Conservation (phyloP, 2,329 filamentous ascomycete species). For the Diaporthe vaccinii region DNA sequence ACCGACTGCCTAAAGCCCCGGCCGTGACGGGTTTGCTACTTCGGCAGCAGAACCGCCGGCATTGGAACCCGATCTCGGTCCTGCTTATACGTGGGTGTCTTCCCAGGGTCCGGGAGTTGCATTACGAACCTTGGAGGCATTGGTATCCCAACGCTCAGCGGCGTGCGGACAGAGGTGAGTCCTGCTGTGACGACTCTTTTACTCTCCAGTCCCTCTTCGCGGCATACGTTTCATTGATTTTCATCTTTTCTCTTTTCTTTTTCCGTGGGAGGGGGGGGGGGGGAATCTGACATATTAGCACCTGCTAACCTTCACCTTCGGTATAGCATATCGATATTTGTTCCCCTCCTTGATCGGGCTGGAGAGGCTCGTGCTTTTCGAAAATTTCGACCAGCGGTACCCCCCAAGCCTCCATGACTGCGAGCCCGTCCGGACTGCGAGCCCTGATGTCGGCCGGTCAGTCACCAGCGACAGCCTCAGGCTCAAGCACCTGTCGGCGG, state of each 20-base stretch:
- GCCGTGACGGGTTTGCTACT: slow-evolving; percentile 50
- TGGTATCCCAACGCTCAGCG: slow-evolving; percentile 42
- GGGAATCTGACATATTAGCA: not conserved
- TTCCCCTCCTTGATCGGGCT: slow-evolving; percentile 41
- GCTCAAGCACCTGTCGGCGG: slow-evolving; percentile 49
- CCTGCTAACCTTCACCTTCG: slow-evolving; percentile 39
- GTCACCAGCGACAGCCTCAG: slow-evolving; percentile 46
- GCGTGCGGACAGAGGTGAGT: slow-evolving; percentile 43
- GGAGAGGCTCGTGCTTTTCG: slow-evolving; percentile 47
- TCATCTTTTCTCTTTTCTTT: too few species aligned
- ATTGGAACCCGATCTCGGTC: slow-evolving; percentile 48
- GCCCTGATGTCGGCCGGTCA: slow-evolving; percentile 44
- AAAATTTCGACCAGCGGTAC: slow-evolving; percentile 51
- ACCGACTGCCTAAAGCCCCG: slow-evolving; percentile 46
- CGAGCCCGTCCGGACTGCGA: slow-evolving; percentile 43
- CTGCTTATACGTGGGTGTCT: slow-evolving; percentile 48
- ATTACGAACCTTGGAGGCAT: slow-evolving; percentile 52
- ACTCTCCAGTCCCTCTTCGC: too few species aligned
- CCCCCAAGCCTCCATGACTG: not conserved
- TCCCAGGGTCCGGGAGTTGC: slow-evolving; percentile 49
- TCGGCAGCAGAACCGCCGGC: slow-evolving; percentile 50
- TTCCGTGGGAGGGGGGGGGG: too few species aligned
- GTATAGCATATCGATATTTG: slow-evolving; percentile 43
- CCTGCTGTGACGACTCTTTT: not conserved
- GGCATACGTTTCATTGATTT: too few species aligned